A percentile compares a stretch with the other conserved stretches of the same genome.
phyloP scores from a whole-genome alignment of 1,284 basidiomycete species.

The Fomitopsis betulina region DNA sequence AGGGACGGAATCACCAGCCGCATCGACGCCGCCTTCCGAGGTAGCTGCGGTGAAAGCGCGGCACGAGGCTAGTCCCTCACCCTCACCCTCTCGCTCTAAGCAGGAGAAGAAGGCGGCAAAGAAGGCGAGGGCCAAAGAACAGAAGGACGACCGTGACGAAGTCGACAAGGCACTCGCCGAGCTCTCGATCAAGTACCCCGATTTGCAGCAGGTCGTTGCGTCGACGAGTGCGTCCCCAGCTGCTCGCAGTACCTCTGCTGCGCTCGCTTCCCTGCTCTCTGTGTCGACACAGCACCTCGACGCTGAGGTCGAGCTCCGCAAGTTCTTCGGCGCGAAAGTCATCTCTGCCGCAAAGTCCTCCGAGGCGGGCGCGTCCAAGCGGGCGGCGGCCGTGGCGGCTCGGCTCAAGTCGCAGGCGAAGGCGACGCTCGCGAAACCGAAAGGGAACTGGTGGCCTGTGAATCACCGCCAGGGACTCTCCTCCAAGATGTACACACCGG shows the following conservation, averaged over 20 bases:
- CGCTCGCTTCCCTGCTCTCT: constrained; percentile 58
- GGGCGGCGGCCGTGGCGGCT: constrained; percentile 2
- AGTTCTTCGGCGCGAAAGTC: constrained; percentile 90
- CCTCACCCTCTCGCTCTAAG: constrained; percentile 23
- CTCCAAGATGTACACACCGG: constrained; percentile 49
- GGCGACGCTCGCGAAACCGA: constrained; percentile 55
- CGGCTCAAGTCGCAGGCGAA: constrained; percentile 18
- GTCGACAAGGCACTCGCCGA: constrained; percentile 81
- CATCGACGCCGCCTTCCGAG: constrained; percentile 23
- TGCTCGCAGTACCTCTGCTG: constrained; percentile 21
- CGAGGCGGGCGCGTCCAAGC: constrained; percentile 28
- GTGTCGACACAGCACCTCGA: constrained; percentile 80
- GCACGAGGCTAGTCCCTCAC: constrained; percentile 20
- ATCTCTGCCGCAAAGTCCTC: constrained; percentile 56
- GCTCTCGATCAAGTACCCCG: constrained; percentile 68
- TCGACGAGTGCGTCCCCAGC: constrained; percentile 22
- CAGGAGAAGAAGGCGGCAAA: constrained; percentile 43
- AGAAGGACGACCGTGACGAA: constrained; percentile 69
- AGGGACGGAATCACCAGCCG: constrained; percentile 10
- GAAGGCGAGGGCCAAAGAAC: constrained; percentile 56
- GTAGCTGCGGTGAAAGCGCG: constrained; percentile 27
- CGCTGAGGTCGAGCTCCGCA: constrained; percentile 82
- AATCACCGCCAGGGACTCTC: constrained; percentile 68
- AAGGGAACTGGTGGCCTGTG: constrained; percentile 58
- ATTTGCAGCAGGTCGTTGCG: constrained; percentile 38